Evolutionary conservation across 1,284 basidiomycete species (phyloP).

Genomic region (Mycocalia duriaeana): DNA sequence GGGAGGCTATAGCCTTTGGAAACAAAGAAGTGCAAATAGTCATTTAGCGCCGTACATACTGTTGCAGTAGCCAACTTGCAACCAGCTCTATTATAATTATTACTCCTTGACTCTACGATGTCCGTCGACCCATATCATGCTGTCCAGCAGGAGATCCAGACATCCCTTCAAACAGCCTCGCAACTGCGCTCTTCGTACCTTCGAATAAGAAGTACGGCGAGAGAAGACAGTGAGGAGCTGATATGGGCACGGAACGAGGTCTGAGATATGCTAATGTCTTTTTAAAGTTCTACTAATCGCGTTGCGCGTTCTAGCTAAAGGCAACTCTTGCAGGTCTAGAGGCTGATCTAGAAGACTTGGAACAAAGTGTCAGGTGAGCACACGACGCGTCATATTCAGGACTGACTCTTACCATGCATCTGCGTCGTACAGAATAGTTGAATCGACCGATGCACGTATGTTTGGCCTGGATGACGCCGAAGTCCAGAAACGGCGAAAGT

Average conservation of each 20-base stretch:
- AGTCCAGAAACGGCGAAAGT: conserved; percentile 65
- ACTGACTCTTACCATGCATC: neutral
- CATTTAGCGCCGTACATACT: too few species aligned
- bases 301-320: conserved; percentile 65
- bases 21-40: too few species aligned
- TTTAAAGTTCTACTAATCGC: neutral
- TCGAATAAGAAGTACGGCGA: conserved; percentile 66
- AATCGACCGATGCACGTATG: conserved; percentile 74
- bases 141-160: conserved; percentile 73
- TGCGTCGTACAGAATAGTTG: conserved; percentile 55
- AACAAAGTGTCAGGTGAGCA: conserved; percentile 78
- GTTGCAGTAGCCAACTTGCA: too few species aligned
- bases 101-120: too few species aligned
- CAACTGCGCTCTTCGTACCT: conserved; percentile 71
- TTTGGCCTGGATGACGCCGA: conserved; percentile 78
- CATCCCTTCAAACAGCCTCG: conserved; percentile 61
- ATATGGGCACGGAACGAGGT: conserved; percentile 73
- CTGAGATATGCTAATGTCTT: conserved; percentile 1
- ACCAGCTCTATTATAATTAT: too few species aligned
- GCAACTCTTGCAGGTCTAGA: conserved; percentile 73
- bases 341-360: conserved; percentile 82
- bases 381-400: neutral
- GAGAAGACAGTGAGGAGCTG: conserved; percentile 67
- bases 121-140: conserved; percentile 79
- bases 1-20: too few species aligned